phyloP scores from a whole-genome alignment of 495 filamentous ascomycete species.

The Cetradonia linearis region DNA sequence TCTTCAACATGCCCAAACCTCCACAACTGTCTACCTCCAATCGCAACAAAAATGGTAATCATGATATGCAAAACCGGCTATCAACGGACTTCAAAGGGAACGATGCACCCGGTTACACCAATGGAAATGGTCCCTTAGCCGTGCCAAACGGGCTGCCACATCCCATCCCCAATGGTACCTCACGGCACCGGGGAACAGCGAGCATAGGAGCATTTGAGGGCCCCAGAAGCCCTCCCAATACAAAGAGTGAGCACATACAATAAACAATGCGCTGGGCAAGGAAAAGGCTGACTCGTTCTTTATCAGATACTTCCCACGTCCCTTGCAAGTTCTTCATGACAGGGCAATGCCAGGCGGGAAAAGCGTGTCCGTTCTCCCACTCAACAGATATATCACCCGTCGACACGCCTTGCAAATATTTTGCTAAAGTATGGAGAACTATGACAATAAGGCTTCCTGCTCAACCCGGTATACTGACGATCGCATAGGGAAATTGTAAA shows the following conservation, averaged over 20 bases:
- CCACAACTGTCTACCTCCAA: slow-evolving; percentile 13
- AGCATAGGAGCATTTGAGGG: slow-evolving; percentile 48
- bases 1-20: slow-evolving; percentile 15
- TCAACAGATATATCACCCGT: slow-evolving; percentile 69
- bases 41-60: slow-evolving; percentile 7
- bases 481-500: slow-evolving; percentile 88
- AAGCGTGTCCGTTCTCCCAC: slow-evolving; percentile 92
- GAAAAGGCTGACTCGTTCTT: slow-evolving; percentile 22
- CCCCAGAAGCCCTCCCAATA: slow-evolving; percentile 71
- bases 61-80: slow-evolving; percentile 12
- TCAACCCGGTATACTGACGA: neutral
- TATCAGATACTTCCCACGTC: slow-evolving; percentile 85
- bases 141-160: slow-evolving; percentile 20
- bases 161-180: slow-evolving; percentile 22
- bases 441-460: neutral
- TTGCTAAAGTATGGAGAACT: slow-evolving; percentile 61
- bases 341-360: slow-evolving; percentile 91
- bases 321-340: slow-evolving; percentile 99
- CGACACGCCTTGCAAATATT: slow-evolving; percentile 92
- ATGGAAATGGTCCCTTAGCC: slow-evolving; percentile 14
- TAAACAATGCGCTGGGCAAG: neutral
- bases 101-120: slow-evolving; percentile 10
- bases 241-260: slow-evolving; percentile 50
- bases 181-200: slow-evolving; percentile 26
- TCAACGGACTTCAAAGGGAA: slow-evolving; percentile 19